Evolutionary conservation across 345 rosid species (phyloP).

Genomic region (Populus ilicifolia): DNA sequence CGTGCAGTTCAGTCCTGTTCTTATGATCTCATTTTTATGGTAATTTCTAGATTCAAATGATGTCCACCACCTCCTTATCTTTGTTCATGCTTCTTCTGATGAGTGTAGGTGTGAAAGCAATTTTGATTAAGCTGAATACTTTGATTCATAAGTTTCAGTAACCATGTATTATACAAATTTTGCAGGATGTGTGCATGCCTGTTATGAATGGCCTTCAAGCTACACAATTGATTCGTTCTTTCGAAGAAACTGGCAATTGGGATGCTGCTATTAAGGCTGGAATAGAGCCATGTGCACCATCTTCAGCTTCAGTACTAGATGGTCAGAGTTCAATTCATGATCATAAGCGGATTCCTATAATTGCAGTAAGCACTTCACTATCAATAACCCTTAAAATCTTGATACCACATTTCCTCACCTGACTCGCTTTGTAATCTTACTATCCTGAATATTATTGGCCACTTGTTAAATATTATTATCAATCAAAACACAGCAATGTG

Average conservation of each 20-base stretch:
- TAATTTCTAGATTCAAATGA: slow-evolving; percentile 22
- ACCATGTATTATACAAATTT: slow-evolving; percentile 4
- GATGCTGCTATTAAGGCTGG: slow-evolving; percentile 71
- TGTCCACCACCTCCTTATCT: background rate
- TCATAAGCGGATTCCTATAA: slow-evolving; percentile 56
- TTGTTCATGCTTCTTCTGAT: background rate
- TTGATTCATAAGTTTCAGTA: background rate
- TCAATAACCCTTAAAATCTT: background rate
- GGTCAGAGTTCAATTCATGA: slow-evolving; percentile 13
- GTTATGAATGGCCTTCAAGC: slow-evolving; percentile 92
- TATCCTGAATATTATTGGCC: background rate
- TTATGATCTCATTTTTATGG: slow-evolving; percentile 84
- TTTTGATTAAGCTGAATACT: background rate
- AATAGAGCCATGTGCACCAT: slow-evolving; percentile 35
- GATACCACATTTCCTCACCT: background rate
- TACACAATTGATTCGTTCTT: slow-evolving; percentile 81
- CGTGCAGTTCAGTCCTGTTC: slow-evolving; percentile 42
- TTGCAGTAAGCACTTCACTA: slow-evolving; percentile 56
- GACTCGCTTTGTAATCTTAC: background rate
- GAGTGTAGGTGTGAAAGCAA: background rate
- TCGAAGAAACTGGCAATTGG: slow-evolving; percentile 82
- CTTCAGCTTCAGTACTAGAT: slow-evolving; percentile 20
- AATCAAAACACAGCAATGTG: background rate
- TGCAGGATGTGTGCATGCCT: slow-evolving; percentile 96
- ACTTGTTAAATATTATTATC: background rate